Base-by-base conservation (phyloP, 106 monocot species). In the Apostasia ramifera region DNA sequence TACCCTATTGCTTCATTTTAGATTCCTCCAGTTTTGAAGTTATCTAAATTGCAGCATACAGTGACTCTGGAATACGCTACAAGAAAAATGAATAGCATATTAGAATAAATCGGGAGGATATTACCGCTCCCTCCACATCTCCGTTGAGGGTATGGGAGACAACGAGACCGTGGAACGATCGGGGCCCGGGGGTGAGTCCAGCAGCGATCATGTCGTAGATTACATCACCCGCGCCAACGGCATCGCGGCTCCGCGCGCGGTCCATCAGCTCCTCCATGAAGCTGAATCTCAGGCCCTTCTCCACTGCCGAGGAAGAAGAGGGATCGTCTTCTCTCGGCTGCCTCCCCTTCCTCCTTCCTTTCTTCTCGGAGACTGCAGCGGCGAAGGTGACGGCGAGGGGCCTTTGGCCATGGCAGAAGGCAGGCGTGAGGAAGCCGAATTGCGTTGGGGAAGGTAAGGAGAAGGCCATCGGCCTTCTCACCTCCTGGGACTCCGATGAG, bases 171-270 rank as follows among this genome's bases (percentile, higher is more conserved):
- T 95, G 95, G 67, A 86, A 92, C 13, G 95, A 89, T 46, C 95
- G 79, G 1, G 91, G 92, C 0, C 95, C 95, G 26, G 95, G 92
- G 12, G 14, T 67, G 58, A 95, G 78, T 10, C 95, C 95, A 0
- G 95, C 95, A 45, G 95, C 92, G 65, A 95, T 67, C 95, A 95
- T 95, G 76, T 95, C 91, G 61, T 89, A 89, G 40, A 95, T 84
- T 49, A 83, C 82, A 53, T 80, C 80, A 12, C 91, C 69, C 39
- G 82, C 88, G 5, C 83, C 91, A 13, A 59, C 77, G 8, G 81
- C 49, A 49, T 95, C 85, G n/a, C 69, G 78, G 8, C 13, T 53
- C 8, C 94, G 77, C 5, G 94, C 88, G 1, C 81, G 78, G 51
- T 68, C 63, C 91, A 91, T 91, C 15, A 95, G 81, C 79, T 95